phyloP scores from a whole-genome alignment of 345 rosid species.

The Lepidium sativum region DNA sequence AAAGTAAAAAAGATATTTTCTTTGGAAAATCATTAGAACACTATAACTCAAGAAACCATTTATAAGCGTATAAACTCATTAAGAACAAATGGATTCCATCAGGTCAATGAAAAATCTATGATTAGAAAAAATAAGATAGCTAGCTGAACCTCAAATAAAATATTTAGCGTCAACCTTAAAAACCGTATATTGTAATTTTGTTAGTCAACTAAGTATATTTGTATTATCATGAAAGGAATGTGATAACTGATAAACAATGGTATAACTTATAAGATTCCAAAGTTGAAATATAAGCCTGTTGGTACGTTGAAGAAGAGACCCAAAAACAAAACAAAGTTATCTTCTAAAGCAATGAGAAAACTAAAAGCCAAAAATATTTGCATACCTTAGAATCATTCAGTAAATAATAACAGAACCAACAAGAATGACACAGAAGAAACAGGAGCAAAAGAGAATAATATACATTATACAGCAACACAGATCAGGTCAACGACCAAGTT shows the following conservation, averaged over 20 bases:
- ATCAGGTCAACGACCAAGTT: constrained; percentile 28
- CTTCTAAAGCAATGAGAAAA: background rate
- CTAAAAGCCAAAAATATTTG: background rate
- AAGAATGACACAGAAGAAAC: too few relatives aligned
- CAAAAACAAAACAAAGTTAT: background rate
- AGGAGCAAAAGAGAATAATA: background rate
- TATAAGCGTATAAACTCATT: background rate
- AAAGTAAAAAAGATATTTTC: too few relatives aligned
- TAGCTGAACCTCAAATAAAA: background rate
- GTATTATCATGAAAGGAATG: background rate
- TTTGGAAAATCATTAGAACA: too few relatives aligned
- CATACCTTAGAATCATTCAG: background rate
- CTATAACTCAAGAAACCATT: too few relatives aligned
- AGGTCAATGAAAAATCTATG: background rate
- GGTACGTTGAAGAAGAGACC: background rate
- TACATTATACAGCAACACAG: background rate
- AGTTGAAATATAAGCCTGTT: background rate
- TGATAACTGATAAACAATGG: background rate
- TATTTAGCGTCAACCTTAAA: background rate
- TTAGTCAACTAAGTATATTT: background rate
- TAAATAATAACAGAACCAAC: background rate
- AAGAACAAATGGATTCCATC: background rate
- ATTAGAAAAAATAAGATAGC: background rate
- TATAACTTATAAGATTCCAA: background rate
- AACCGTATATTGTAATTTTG: background rate